A percentile compares a stretch with the other conserved stretches of the same genome.
Conservation (phyloP, 148 eudicot genomes). For the Diospyros lotus region DNA sequence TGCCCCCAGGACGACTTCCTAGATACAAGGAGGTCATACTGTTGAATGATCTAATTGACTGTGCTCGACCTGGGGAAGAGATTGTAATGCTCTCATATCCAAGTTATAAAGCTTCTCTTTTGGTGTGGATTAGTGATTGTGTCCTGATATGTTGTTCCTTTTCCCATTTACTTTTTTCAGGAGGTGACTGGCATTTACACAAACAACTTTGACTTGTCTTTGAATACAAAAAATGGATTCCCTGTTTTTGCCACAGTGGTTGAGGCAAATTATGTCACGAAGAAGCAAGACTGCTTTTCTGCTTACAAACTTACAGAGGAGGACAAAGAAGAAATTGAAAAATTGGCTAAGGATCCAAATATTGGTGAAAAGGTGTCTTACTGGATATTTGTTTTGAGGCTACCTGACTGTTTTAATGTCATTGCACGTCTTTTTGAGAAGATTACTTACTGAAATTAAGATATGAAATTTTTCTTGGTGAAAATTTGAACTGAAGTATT, state of each 20-base stretch:
- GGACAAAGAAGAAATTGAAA: constrained; percentile 94
- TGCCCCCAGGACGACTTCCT: constrained; percentile 95
- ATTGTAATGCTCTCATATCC: constrained; percentile 44
- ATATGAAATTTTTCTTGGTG: neutral
- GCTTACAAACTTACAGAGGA: constrained; percentile 90
- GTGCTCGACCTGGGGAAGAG: constrained; percentile 99
- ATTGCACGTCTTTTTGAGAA: neutral
- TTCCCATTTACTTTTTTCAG: constrained; percentile 36
- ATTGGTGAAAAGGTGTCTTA: constrained; percentile 78
- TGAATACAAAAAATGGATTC: constrained; percentile 92
- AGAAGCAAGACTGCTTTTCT: constrained; percentile 94
- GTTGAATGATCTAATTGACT: constrained; percentile 87
- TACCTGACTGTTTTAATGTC: neutral
- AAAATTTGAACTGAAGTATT: neutral
- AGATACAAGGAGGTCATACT: constrained; percentile 97
- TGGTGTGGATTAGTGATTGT: neutral
- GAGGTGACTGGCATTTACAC: constrained; percentile 94
- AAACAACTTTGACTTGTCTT: constrained; percentile 85
- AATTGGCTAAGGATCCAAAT: constrained; percentile 84
- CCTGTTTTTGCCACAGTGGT: constrained; percentile 96
- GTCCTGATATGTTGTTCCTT: constrained; percentile 7
- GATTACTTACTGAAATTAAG: neutral
- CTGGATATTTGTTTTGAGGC: neutral
- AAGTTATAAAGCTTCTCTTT: neutral
- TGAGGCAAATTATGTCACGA: constrained; percentile 90